Evolutionary conservation across 306 rosid species (phyloP).

Genomic region (Ziziphus jujuba): DNA sequence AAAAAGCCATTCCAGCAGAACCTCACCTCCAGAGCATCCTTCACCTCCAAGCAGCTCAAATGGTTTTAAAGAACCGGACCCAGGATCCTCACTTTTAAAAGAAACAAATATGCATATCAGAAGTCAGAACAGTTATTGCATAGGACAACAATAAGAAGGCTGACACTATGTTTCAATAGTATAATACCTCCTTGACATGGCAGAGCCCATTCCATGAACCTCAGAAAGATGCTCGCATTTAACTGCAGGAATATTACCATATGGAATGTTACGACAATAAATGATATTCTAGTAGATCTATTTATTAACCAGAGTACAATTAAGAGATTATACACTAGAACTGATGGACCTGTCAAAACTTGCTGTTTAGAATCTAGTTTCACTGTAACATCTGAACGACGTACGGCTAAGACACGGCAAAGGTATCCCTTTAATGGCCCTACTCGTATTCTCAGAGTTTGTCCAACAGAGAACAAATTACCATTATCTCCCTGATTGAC

Average conservation of each 20-base stretch:
- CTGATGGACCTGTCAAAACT: slow-evolving; percentile 87
- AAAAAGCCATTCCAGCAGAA: slow-evolving; percentile 16
- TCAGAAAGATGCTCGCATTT: slow-evolving; percentile 89
- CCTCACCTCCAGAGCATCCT: slow-evolving; percentile 69
- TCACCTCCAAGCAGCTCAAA: slow-evolving; percentile 72
- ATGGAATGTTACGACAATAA: slow-evolving; percentile 1
- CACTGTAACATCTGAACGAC: slow-evolving; percentile 84
- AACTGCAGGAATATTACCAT: slow-evolving; percentile 47
- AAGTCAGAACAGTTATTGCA: slow-evolving; percentile 19
- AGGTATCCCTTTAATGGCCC: slow-evolving; percentile 99
- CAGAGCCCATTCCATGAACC: slow-evolving; percentile 69
- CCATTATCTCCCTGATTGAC: slow-evolving; percentile 66
- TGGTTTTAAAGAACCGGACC: slow-evolving; percentile 58
- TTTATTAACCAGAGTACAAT: slow-evolving; percentile 11
- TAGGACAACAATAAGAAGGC: slow-evolving; percentile 10
- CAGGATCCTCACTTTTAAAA: slow-evolving; percentile 55
- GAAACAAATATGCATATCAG: slow-evolving; percentile 27
- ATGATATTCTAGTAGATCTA: slow-evolving; percentile 5
- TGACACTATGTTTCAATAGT: neutral
- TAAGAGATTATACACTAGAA: neutral
- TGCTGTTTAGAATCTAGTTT: slow-evolving; percentile 96
- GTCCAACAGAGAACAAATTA: slow-evolving; percentile 79
- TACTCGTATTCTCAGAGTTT: slow-evolving; percentile 86
- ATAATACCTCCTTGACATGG: slow-evolving; percentile 53
- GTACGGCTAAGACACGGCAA: slow-evolving; percentile 87